Conservation (phyloP, 495 filamentous ascomycete genomes). For the Aspergillus panamensis region DNA sequence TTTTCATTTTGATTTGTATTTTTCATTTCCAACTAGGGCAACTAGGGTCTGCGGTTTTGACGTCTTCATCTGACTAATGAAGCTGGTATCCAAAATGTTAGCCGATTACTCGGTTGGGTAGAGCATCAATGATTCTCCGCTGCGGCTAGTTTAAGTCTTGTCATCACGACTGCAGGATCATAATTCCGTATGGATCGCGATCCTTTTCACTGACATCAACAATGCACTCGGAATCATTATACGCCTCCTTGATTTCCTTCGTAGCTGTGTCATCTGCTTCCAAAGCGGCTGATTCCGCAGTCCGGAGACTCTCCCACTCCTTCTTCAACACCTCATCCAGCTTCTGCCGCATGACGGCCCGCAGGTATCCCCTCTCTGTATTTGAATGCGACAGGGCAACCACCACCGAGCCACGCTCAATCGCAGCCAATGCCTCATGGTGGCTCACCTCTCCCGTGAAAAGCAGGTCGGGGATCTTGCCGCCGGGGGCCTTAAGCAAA, state of each 20-base stretch:
- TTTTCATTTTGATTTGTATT: neutral
- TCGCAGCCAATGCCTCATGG: constrained; percentile 81
- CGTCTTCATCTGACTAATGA: too few species aligned
- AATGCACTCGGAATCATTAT: constrained; percentile 49
- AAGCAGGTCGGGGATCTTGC: constrained; percentile 62
- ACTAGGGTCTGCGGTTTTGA: neutral
- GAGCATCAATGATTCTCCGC: too few species aligned
- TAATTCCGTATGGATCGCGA: constrained; percentile 72
- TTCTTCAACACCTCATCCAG: constrained; percentile 54
- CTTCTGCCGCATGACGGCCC: constrained; percentile 62
- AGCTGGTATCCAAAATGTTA: too few species aligned
- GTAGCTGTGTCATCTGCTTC: constrained; percentile 12
- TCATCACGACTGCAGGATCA: constrained; percentile 46
- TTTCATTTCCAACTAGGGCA: too few species aligned
- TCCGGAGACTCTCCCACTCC: constrained; percentile 49
- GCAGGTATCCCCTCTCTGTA: constrained; percentile 78
- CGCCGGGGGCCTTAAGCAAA: constrained; percentile 56
- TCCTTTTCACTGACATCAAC: constrained; percentile 77
- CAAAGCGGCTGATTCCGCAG: constrained; percentile 29
- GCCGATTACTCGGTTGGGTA: too few species aligned
- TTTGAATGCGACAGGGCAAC: constrained; percentile 89
- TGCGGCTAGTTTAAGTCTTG: neutral
- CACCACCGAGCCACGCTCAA: constrained; percentile 82
- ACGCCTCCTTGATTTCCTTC: constrained; percentile 42
- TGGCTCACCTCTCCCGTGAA: constrained; percentile 94